Conservation (phyloP, 441 rosid species). For the Theobroma grandiflorum region DNA sequence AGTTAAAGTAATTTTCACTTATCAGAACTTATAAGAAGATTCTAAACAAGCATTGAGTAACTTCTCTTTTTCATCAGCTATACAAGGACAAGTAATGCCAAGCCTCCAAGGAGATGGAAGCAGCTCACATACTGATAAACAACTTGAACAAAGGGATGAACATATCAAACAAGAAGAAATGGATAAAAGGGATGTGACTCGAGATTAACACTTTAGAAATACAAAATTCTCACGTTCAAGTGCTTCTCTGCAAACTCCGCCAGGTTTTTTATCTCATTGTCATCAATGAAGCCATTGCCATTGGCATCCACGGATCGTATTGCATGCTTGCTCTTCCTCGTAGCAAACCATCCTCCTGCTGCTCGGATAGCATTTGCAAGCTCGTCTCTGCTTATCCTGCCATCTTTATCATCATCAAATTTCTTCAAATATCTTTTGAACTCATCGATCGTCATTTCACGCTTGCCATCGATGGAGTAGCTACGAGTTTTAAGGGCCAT, state of each 20-base stretch:
- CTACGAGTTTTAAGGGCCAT: slow-evolving; percentile 13
- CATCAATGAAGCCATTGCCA: slow-evolving; percentile 47
- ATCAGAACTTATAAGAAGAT: no score
- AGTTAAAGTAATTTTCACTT: no score
- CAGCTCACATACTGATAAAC: no score
- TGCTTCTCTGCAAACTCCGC: slow-evolving; percentile 21
- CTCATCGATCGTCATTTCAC: slow-evolving; percentile 10
- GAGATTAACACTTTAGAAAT: background rate
- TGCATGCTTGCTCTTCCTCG: slow-evolving; percentile 37
- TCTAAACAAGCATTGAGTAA: no score
- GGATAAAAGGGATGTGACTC: background rate
- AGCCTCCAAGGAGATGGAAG: no score
- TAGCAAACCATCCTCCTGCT: slow-evolving; percentile 45
- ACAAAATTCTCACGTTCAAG: slow-evolving; percentile 15
- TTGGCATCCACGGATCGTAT: slow-evolving; percentile 38
- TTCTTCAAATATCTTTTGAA: slow-evolving; percentile 5
- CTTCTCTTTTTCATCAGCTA: no score
- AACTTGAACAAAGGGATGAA: background rate
- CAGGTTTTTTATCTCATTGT: slow-evolving; percentile 39
- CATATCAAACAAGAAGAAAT: background rate
- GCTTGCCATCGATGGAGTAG: slow-evolving; percentile 19
- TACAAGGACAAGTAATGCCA: no score
- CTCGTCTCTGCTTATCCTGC: slow-evolving; percentile 45
- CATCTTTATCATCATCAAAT: slow-evolving; percentile 37
- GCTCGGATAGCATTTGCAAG: slow-evolving; percentile 39